phyloP scores from a whole-genome alignment of 805 yeast genomes.

The Kodamaea neixiangensis region DNA sequence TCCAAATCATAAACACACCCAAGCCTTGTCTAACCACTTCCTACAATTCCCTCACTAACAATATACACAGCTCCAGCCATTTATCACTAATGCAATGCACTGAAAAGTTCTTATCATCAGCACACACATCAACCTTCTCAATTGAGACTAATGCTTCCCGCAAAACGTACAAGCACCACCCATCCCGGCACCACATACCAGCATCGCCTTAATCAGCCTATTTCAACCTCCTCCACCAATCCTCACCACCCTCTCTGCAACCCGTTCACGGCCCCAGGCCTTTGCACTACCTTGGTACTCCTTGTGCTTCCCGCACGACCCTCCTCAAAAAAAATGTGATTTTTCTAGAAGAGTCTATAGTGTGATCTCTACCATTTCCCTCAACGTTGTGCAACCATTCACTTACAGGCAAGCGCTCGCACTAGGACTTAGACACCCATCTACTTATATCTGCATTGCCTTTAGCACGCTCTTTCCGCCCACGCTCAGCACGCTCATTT shows the following conservation, averaged over 20 bases:
- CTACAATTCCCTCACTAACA: too few species aligned
- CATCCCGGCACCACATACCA: too few species aligned
- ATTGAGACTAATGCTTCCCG: background rate
- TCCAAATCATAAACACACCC: too few species aligned
- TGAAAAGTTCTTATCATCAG: background rate
- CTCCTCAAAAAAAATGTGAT: background rate
- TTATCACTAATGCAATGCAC: background rate
- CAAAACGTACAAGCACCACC: too few species aligned
- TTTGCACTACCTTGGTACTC: background rate
- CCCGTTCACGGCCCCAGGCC: background rate
- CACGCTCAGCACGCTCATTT: background rate
- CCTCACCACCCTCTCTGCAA: background rate
- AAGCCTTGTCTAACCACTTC: too few species aligned
- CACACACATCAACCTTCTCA: background rate
- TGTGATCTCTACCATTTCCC: background rate
- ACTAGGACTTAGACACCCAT: background rate
- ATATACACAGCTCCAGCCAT: background rate
- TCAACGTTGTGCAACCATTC: background rate
- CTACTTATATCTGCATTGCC: background rate
- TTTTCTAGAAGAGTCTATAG: background rate
- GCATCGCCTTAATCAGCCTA: background rate
- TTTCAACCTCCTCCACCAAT: background rate
- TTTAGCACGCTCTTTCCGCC: background rate
- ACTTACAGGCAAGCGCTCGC: background rate
- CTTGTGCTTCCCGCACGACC: constrained; percentile 1